Conservation (phyloP, 495 filamentous ascomycete species). For the Pyronema domesticum region DNA sequence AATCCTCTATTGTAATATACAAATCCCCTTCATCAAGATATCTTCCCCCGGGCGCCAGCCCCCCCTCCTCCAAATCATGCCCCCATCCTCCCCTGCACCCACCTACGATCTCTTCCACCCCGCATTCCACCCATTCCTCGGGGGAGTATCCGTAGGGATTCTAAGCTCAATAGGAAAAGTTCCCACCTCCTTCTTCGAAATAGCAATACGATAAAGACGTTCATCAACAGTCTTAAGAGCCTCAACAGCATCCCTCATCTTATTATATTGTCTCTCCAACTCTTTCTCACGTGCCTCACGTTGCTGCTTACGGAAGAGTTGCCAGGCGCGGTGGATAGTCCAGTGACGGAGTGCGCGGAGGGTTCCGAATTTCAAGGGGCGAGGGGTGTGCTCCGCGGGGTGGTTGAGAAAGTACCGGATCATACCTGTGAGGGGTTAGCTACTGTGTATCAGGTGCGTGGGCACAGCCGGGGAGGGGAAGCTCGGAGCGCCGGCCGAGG, state of each 20-base stretch:
- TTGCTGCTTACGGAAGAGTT: conserved; percentile 39
- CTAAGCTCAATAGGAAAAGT: conserved; percentile 23
- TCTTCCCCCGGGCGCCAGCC: too few species aligned
- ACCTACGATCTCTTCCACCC: conserved; percentile 25
- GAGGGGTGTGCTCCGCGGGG: conserved; percentile 15
- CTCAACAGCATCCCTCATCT: conserved; percentile 51
- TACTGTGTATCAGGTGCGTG: too few species aligned
- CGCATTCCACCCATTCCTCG: conserved; percentile 49
- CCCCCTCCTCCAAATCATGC: background rate
- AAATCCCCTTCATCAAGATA: too few species aligned
- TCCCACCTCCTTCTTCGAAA: conserved; percentile 43
- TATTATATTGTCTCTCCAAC: conserved; percentile 51
- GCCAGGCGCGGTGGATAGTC: conserved; percentile 96
- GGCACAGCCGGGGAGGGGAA: background rate
- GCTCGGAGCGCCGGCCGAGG: background rate
- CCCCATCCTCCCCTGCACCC: background rate
- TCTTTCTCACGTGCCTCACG: conserved; percentile 37
- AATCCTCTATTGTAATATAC: too few species aligned
- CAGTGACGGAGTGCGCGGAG: conserved; percentile 85
- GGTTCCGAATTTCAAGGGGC: conserved; percentile 22
- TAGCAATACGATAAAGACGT: conserved; percentile 46
- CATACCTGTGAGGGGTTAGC: conserved; percentile 7
- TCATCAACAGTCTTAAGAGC: conserved; percentile 41
- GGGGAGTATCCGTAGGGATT: conserved; percentile 30
- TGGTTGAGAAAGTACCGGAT: conserved; percentile 24